Conservation (phyloP, 2,329 filamentous ascomycete genomes). For the Venturia carpophila region DNA sequence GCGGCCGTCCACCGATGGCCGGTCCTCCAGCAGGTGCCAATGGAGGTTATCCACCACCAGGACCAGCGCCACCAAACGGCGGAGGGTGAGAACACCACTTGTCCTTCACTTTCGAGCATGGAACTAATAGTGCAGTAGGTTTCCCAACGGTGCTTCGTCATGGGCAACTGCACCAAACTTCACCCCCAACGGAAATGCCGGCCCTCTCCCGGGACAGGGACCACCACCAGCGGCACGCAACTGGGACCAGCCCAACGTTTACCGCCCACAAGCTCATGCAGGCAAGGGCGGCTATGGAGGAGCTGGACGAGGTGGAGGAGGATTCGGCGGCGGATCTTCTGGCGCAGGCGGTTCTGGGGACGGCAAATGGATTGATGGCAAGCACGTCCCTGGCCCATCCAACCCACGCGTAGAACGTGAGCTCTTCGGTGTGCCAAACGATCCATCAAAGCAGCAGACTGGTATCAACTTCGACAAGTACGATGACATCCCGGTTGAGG, state of each 20-base stretch:
- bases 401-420: conserved; percentile 91
- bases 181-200: conserved; percentile 35
- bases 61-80: conserved; percentile 9
- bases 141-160: conserved; percentile 4
- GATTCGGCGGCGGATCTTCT: conserved; percentile 44
- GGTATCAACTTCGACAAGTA: conserved; percentile 99
- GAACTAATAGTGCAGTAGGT: conserved; percentile 9
- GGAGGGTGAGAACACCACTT: conserved; percentile 10
- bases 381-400: conserved; percentile 82
- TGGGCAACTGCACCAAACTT: conserved; percentile 54
- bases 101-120: neutral
- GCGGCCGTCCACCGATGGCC: conserved; percentile 48
- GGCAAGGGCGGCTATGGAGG: conserved; percentile 15
- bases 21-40: conserved; percentile 31
- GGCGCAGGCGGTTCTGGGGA: conserved; percentile 74
- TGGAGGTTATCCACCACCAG: conserved; percentile 12
- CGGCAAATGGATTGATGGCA: conserved; percentile 92
- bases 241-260: conserved; percentile 17
- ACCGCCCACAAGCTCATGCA: conserved; percentile 4
- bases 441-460: conserved; percentile 89
- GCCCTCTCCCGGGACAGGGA: conserved; percentile 1
- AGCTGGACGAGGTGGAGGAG: conserved; percentile 39
- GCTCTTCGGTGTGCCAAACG: conserved; percentile 84
- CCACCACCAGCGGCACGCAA: conserved; percentile 12
- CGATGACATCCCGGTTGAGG: conserved; percentile 97